Evolutionary conservation across 2,329 filamentous ascomycete species (phyloP), one percentile per base, ranked within the genome.

Genomic region (Endoconidiophora laricicola): DNA sequence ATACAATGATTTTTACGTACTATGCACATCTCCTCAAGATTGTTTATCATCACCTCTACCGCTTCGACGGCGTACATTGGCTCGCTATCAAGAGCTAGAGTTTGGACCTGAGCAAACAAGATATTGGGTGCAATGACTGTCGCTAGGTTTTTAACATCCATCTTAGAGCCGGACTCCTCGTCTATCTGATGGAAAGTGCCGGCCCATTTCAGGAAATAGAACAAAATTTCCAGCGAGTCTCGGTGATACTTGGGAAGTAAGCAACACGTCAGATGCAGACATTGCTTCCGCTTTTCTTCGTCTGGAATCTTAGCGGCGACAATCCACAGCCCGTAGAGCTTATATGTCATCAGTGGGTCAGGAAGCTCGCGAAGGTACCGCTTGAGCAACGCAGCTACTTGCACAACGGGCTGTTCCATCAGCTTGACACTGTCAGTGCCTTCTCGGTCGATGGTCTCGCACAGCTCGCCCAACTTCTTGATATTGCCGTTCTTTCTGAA

Each of bases 401-500:
- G 91, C 20, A 98, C 86, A 1, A 94, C 88, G 52, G 82, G 88
- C 62, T 95, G 87, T 56, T 84, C 81, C 59, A 81, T 84, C 59
- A 96, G 76, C 61, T 93, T 87, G 50, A 94, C 81, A 50, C 81
- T 78, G 56, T 93, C 86, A 54, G 83, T 85, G 40, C 86, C 90
- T 49, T 86, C 82, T 42, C 78, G 78, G 63, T 98, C 91, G 56
- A 98, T 87, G 58, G 81, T 72, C 50, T 93, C 86, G 38, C 86
- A 81, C 5, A 93, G 71, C 54, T 94, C 88, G 57, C 84, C 86
- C 42, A 95, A 72, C 57, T 88, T 85, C 64, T 91, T 90, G 68
- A 98, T 95, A 64, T 96, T 98, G 58, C 91, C 91, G 60, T 96
- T 98, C 73, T 98, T 98, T 58, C 91, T 81, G 76, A 98, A 98